Evolutionary conservation across 2,329 filamentous ascomycete species (phyloP).

Genomic region (Neofusicoccum umdonicola): DNA sequence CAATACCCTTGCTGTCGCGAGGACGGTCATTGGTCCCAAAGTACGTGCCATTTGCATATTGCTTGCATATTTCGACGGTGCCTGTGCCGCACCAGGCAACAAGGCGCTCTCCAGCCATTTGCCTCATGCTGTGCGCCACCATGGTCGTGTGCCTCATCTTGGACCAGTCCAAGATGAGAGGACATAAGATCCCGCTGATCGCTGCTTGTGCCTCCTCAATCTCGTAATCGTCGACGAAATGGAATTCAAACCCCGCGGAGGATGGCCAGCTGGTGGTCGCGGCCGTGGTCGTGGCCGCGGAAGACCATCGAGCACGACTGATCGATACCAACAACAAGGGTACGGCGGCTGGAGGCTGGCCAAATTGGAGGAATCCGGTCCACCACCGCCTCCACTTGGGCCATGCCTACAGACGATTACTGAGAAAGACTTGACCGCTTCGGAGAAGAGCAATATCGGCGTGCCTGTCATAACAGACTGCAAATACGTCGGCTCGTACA

Average conservation of each 20-base stretch:
- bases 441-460: background rate
- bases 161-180: too few relatives aligned
- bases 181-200: too few relatives aligned
- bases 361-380: background rate
- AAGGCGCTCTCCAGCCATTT: background rate
- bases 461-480: conserved; percentile 36
- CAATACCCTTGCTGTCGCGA: background rate
- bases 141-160: background rate
- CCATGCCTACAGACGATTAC: conserved; percentile 25
- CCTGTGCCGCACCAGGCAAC: background rate
- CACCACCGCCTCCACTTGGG: conserved; percentile 27
- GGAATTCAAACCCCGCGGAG: conserved; percentile 19
- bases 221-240: background rate
- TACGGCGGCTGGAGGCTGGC: background rate
- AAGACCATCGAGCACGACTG: conserved; percentile 22
- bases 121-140: background rate
- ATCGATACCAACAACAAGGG: background rate
- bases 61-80: too few relatives aligned
- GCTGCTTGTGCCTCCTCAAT: background rate
- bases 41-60: too few relatives aligned
- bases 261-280: conserved; percentile 26
- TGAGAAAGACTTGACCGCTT: conserved; percentile 14
- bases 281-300: conserved; percentile 22
- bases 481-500: conserved; percentile 52
- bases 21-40: background rate